Percentiles rank a stretch among this genome's conserved stretches.
These are phyloP conservation scores for Petunia secreta DNA, from an alignment of 257 asterid genomes.

Conservation along the genomic window DNA sequence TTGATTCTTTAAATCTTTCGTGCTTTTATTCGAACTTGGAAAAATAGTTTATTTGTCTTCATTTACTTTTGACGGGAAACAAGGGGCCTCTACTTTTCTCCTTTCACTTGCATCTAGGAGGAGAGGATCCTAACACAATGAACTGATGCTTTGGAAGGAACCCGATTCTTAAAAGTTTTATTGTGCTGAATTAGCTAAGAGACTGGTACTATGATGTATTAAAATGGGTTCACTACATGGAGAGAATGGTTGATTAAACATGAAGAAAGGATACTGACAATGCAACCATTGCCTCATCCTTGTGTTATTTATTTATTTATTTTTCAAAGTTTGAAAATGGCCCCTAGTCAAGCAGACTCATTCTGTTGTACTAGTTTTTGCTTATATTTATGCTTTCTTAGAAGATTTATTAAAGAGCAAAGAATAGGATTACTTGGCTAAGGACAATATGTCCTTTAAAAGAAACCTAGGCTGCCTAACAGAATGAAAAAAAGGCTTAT, in stretches of 20 bases:
- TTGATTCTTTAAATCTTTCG: neutral
- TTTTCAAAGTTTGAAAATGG: neutral
- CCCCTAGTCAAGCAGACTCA: neutral
- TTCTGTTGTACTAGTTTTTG: neutral
- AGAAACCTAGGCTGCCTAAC: neutral
- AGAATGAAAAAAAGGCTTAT: neutral
- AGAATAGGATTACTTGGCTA: neutral
- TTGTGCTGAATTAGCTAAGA: constrained; percentile 14
- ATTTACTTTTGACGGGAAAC: neutral
- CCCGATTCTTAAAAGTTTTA: neutral
- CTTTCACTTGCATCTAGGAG: neutral
- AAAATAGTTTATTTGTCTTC: neutral
- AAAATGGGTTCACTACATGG: neutral
- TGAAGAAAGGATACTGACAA: neutral
- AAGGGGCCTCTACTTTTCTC: neutral
- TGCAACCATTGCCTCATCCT: constrained; percentile 1
- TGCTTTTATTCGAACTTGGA: neutral
- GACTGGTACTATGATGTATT: neutral
- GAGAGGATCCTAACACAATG: neutral
- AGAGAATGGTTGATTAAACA: neutral
- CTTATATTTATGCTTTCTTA: neutral
- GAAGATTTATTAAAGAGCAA: neutral
- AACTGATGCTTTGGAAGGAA: neutral
- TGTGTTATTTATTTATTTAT: neutral
- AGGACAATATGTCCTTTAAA: constrained; percentile 12